Evolutionary conservation across 108 stramenopile species (phyloP).

Genomic region (Stephanodiscus triporus): DNA sequence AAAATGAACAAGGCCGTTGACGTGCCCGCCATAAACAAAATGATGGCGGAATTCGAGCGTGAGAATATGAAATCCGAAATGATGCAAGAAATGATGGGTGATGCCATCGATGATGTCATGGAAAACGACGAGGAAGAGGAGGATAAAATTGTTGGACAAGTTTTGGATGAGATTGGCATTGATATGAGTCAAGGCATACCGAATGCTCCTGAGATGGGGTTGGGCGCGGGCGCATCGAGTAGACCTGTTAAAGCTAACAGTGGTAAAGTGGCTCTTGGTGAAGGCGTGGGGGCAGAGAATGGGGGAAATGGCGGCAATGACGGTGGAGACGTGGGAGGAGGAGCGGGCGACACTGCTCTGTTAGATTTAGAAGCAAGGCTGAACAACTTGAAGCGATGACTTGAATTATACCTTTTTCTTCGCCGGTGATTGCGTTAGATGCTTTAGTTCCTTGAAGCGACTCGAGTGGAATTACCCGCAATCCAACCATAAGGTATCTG

Average conservation of each 20-base stretch:
- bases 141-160: conserved; percentile 87
- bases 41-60: conserved; percentile 96
- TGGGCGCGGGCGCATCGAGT: conserved; percentile 35
- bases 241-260: conserved; percentile 27
- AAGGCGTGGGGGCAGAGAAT: conserved; percentile 12
- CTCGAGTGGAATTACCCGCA: too few species aligned
- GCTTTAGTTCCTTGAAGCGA: background rate
- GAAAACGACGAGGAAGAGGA: conserved; percentile 93
- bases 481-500: background rate
- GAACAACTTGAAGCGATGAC: conserved; percentile 87
- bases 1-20: conserved; percentile 96
- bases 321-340: conserved; percentile 33
- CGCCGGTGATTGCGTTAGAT: background rate
- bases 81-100: conserved; percentile 97
- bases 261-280: conserved; percentile 29
- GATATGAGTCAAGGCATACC: conserved; percentile 79
- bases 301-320: conserved; percentile 18
- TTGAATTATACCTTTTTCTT: background rate
- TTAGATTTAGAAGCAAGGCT: conserved; percentile 85
- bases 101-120: conserved; percentile 93
- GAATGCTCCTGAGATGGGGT: conserved; percentile 63
- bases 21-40: conserved; percentile 91
- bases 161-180: conserved; percentile 91
- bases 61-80: conserved; percentile 96
- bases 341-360: conserved; percentile 66